Evolutionary conservation across 2,329 filamentous ascomycete genomes (phyloP).

Genomic region (Lecanicillium sp.): DNA sequence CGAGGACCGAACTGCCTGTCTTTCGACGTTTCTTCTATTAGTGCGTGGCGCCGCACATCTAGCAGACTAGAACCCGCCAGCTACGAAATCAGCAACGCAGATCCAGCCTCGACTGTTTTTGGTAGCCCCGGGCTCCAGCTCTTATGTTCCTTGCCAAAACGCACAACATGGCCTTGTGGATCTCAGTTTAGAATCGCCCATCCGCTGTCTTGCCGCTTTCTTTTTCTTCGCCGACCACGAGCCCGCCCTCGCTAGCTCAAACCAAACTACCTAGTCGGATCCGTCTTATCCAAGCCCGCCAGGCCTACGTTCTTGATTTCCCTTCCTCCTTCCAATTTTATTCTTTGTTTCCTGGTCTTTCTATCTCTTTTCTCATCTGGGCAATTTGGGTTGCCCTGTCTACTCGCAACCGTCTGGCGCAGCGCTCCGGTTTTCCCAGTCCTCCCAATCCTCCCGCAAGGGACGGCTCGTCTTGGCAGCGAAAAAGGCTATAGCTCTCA

Average conservation of each 20-base stretch:
- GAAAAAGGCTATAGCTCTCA: background rate
- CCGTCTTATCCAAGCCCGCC: background rate
- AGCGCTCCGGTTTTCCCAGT: background rate
- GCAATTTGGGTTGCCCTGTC: background rate
- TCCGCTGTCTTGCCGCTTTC: slow-evolving; percentile 7
- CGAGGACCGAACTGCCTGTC: too few relatives aligned
- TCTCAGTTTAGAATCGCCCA: background rate
- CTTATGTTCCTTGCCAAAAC: background rate
- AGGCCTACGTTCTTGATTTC: too few relatives aligned
- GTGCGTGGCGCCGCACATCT: too few relatives aligned
- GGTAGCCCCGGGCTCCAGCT: background rate
- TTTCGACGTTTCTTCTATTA: too few relatives aligned
- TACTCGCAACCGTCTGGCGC: background rate
- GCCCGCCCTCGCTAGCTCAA: background rate
- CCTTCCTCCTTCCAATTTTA: background rate
- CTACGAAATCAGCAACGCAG: too few relatives aligned
- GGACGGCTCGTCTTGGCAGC: background rate
- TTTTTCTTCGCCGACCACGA: slow-evolving; percentile 4
- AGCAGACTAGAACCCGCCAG: too few relatives aligned
- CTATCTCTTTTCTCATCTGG: slow-evolving; percentile 11
- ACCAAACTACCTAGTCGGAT: background rate
- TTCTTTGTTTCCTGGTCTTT: slow-evolving; percentile 11
- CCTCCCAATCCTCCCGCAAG: background rate
- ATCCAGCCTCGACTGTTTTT: too few relatives aligned
- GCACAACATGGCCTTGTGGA: background rate